phyloP scores from a whole-genome alignment of 768 basidiomycete genomes.

The Harrya chromipes region DNA sequence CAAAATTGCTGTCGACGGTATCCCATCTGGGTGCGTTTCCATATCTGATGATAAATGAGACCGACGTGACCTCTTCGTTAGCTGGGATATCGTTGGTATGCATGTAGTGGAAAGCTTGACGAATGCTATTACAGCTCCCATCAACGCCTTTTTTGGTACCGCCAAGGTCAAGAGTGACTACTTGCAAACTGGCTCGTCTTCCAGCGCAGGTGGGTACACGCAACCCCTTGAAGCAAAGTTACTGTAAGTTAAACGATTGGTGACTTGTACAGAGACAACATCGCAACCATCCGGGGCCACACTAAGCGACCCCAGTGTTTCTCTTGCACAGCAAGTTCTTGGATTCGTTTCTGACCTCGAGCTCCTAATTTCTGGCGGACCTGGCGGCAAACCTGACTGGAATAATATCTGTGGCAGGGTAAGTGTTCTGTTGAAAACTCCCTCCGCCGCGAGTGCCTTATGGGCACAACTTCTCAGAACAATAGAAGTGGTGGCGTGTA shows the following conservation, averaged over 20 bases:
- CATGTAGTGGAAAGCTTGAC: slow-evolving; percentile 14
- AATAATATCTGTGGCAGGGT: slow-evolving; percentile 13
- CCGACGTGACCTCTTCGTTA: neutral
- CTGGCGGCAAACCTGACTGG: slow-evolving; percentile 14
- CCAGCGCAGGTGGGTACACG: neutral
- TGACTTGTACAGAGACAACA: neutral
- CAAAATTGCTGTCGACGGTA: slow-evolving; percentile 12
- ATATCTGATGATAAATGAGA: neutral
- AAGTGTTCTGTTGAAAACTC: neutral
- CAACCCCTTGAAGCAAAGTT: neutral
- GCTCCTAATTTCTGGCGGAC: slow-evolving; percentile 13
- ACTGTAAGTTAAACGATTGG: neutral
- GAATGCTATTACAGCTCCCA: slow-evolving; percentile 9
- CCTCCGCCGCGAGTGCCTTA: neutral
- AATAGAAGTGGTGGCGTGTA: slow-evolving; percentile 15
- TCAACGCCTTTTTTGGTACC: slow-evolving; percentile 11
- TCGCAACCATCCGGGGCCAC: slow-evolving; percentile 10
- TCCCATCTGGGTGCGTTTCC: slow-evolving; percentile 13
- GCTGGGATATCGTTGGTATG: slow-evolving; percentile 15
- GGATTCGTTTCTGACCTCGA: slow-evolving; percentile 6
- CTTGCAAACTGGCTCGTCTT: slow-evolving; percentile 9
- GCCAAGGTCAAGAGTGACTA: slow-evolving; percentile 10
- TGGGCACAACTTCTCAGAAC: neutral
- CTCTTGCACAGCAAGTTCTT: slow-evolving; percentile 9
- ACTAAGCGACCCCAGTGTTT: slow-evolving; percentile 8